These are phyloP conservation scores for Diaporthe helianthi DNA, from an alignment of 2,329 filamentous ascomycete species.

Conservation along the genomic window DNA sequence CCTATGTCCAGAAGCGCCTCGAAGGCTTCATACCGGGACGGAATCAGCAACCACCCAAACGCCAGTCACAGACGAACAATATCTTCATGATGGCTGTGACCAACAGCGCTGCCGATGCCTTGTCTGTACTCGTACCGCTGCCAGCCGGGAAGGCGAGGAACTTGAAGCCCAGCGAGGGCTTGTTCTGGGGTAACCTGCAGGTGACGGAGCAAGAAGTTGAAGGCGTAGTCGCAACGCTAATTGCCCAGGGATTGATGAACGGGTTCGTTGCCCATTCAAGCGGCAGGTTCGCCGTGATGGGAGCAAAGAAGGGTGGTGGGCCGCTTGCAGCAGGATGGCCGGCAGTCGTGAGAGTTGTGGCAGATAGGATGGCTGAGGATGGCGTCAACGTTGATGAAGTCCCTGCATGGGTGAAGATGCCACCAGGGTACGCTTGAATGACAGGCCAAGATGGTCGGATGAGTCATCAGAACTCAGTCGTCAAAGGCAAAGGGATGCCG, in stretches of 20 bases:
- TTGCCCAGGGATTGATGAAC: constrained; percentile 80
- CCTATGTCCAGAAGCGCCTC: constrained; percentile 69
- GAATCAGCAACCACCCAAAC: constrained; percentile 40
- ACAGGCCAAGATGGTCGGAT: not conserved
- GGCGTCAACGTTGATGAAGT: constrained; percentile 69
- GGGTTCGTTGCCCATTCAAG: constrained; percentile 84
- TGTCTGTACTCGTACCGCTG: constrained; percentile 55
- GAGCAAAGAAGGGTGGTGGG: constrained; percentile 71
- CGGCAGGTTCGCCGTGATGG: constrained; percentile 81
- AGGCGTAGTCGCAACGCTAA: constrained; percentile 75
- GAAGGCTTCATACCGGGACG: constrained; percentile 61
- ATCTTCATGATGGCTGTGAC: constrained; percentile 60
- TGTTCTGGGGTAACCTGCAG: constrained; percentile 68
- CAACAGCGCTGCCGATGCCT: constrained; percentile 49
- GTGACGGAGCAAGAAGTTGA: constrained; percentile 74
- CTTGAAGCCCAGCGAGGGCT: constrained; percentile 63
- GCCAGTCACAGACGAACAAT: constrained; percentile 52
- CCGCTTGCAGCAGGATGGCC: constrained; percentile 79
- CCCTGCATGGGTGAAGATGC: constrained; percentile 74
- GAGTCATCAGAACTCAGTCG: not conserved
- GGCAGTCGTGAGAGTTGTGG: constrained; percentile 72
- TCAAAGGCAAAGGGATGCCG: not conserved
- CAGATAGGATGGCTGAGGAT: constrained; percentile 64
- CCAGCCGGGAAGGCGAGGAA: constrained; percentile 54
- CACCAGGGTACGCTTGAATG: constrained; percentile 26